A percentile compares a stretch with the other conserved stretches of the same genome.
These are phyloP conservation scores for Madurella mycetomatis DNA, from an alignment of 2,329 filamentous ascomycete species.

Conservation along the genomic window DNA sequence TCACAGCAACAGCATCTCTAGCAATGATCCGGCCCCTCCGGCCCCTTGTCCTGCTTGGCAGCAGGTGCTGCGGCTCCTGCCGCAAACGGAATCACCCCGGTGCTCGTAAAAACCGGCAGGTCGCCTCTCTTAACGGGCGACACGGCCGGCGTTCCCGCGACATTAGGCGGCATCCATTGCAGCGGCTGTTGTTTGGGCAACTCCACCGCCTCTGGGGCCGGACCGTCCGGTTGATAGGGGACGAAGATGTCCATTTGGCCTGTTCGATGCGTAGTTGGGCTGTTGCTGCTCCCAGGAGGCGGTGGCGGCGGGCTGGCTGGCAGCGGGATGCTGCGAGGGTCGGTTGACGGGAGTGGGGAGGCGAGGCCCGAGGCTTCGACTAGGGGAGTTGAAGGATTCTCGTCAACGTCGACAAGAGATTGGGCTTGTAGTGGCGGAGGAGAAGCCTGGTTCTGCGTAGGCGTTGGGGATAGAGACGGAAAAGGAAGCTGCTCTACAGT, in stretches of 20 bases:
- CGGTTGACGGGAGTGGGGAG: not conserved
- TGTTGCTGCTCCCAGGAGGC: not conserved
- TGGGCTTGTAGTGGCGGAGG: not conserved
- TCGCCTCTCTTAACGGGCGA: constrained; percentile 35
- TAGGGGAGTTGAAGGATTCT: constrained; percentile 1
- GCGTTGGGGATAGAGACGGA: constrained; percentile 3
- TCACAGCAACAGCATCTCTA: not conserved
- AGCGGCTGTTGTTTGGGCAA: constrained; percentile 29
- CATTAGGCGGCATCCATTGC: constrained; percentile 50
- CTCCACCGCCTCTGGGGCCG: constrained; percentile 36
- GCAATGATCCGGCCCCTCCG: not conserved
- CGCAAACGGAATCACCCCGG: constrained; percentile 47
- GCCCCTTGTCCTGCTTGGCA: not conserved
- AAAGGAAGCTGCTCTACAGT: constrained; percentile 1
- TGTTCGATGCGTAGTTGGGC: constrained; percentile 5
- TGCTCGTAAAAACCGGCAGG: constrained; percentile 38
- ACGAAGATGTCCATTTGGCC: constrained; percentile 43
- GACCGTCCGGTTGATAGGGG: constrained; percentile 53
- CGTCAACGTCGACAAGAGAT: not conserved
- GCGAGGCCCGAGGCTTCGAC: not conserved
- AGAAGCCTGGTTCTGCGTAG: not conserved
- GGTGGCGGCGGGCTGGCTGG: constrained; percentile 14
- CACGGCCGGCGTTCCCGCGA: constrained; percentile 21
- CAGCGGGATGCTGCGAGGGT: constrained; percentile 4
- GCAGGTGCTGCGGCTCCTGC: not conserved